Base-by-base conservation (phyloP, 2,329 filamentous ascomycete species). In the Trichoderma arundinaceum region DNA sequence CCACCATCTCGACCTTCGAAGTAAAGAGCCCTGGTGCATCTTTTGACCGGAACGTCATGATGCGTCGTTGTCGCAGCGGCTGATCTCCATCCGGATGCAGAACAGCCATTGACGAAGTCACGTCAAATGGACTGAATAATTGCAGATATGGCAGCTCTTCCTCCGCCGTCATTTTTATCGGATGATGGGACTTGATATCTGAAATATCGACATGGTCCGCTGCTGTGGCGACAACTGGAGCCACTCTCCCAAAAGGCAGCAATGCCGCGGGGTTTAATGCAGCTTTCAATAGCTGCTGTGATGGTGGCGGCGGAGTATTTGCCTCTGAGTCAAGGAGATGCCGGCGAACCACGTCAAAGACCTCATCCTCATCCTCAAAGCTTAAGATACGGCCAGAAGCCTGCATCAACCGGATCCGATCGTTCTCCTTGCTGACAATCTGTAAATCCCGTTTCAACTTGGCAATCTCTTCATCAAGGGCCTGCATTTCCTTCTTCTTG, bases 61-160 rank as follows among this genome's bases (percentile, higher is more conserved):
- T 74, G 70, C 90, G 87, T 2, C 80, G 80, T 65, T 88, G 86
- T 38, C 84, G 74, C 0, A 83, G 67, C 0, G 80, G 77, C 7
- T 77, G 63, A 1, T 74, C 70, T 0, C 69, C 71, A 1, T 71
- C 67, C 7, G 74, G 49, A 0, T 83, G 81, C 2, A 86, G 71
- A 0, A 84, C 75, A 0, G 80, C 77, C 13, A 87, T 79, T 0
- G 77, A 82, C 0, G 87, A 89, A 0, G 82, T 81, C 65, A 91
- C 88, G 0, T 80, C 80, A 13, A 95, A 82, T 0, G 90, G 86
- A 0, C 87, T 90, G 71, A 95, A 92, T 8, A 90, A 82, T 52
- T 90, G 85, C 0, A 94, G 81, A 69, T 90, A 92, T 0, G 89
- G 87, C 2, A 90, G 77, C 57, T 90, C 86, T 67, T 93, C 86